phyloP scores from a whole-genome alignment of 345 rosid genomes.

The Rhodomyrtus tomentosa region DNA sequence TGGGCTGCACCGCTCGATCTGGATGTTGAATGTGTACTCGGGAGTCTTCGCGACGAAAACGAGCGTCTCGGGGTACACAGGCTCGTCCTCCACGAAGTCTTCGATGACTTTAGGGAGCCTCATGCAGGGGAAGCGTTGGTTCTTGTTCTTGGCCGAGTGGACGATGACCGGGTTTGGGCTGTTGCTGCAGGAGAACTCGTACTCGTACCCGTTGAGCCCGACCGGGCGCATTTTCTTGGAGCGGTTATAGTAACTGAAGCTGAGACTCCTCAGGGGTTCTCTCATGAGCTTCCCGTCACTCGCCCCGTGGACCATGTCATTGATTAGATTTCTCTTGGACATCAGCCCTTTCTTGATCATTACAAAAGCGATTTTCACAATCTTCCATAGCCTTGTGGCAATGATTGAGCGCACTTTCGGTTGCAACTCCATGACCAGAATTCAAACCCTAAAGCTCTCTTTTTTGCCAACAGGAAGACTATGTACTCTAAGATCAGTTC shows the following conservation, averaged over 20 bases:
- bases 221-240: background rate
- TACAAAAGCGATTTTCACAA: background rate
- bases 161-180: background rate
- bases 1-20: background rate
- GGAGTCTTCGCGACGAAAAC: background rate
- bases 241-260: background rate
- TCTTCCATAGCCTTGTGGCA: background rate
- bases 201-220: background rate
- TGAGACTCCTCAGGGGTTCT: background rate
- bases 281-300: background rate
- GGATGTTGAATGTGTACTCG: background rate
- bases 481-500: background rate
- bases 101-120: background rate
- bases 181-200: constrained; percentile 8
- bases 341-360: background rate
- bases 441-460: background rate
- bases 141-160: background rate
- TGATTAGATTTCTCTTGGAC: background rate
- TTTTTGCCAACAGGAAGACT: background rate
- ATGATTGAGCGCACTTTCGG: background rate
- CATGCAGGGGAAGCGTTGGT: background rate
- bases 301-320: background rate
- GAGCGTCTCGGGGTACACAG: background rate
- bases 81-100: background rate
- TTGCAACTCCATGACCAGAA: background rate